Conservation (phyloP, 352 stramenopile genomes). For the Phytophthora fragariaefolia region DNA sequence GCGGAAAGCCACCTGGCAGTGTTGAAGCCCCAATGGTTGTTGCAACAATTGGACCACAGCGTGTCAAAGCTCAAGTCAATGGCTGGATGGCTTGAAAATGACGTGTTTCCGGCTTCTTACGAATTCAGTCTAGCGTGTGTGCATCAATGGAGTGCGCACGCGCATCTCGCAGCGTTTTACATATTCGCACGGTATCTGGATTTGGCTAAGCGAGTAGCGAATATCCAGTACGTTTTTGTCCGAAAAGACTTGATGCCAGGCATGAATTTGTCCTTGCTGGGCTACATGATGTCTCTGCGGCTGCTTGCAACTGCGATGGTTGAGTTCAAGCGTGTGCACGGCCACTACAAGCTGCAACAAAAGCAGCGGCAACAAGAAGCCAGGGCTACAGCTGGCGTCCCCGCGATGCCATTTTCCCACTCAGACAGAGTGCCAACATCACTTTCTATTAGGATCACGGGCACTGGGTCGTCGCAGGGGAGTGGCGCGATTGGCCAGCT, state of each 20-base stretch:
- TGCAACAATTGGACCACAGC: constrained; percentile 51
- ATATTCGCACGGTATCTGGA: constrained; percentile 76
- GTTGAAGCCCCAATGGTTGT: constrained; percentile 22
- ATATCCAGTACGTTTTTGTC: constrained; percentile 83
- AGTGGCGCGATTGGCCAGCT: constrained; percentile 16
- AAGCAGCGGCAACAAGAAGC: constrained; percentile 53
- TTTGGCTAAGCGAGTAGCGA: constrained; percentile 68
- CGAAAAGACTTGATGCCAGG: constrained; percentile 60
- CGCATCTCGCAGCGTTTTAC: constrained; percentile 82
- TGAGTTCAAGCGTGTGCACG: constrained; percentile 59
- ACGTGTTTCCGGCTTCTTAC: constrained; percentile 62
- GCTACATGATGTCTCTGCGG: constrained; percentile 82
- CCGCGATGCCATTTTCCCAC: constrained; percentile 31
- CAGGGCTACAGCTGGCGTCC: constrained; percentile 14
- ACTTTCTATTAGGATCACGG: constrained; percentile 17
- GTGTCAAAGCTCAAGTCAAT: constrained; percentile 55
- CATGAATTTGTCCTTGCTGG: constrained; percentile 78
- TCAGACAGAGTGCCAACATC: constrained; percentile 53
- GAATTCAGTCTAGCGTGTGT: constrained; percentile 60
- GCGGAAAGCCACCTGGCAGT: constrained; percentile 5
- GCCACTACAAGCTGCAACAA: constrained; percentile 51
- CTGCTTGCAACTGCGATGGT: constrained; percentile 55
- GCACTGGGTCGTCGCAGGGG: background rate
- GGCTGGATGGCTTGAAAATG: constrained; percentile 45
- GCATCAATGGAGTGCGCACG: constrained; percentile 54